Percentiles rank a stretch among this genome's conserved stretches.
phyloP scores from a whole-genome alignment of 805 yeast genomes.

The Ogataea saltuana region DNA sequence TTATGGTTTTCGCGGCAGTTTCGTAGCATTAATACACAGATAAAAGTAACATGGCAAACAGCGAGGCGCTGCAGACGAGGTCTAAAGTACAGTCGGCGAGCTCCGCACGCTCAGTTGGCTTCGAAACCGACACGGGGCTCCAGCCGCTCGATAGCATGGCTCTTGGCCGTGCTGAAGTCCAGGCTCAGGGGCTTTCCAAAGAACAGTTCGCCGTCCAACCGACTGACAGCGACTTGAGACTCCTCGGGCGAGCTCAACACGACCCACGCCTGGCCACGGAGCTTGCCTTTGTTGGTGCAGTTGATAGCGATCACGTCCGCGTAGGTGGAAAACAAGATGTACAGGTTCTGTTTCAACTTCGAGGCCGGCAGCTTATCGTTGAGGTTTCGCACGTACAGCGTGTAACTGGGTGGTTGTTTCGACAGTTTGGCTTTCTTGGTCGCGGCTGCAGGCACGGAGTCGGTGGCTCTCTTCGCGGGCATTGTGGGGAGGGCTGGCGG shows the following conservation, averaged over 20 bases:
- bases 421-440: constrained; percentile 7
- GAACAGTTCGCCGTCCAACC: constrained; percentile 47
- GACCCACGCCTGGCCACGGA: constrained; percentile 71
- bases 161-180: constrained; percentile 42
- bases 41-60: too few species aligned
- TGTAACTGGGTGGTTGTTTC: constrained; percentile 31
- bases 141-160: constrained; percentile 26
- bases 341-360: constrained; percentile 53
- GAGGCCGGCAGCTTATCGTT: constrained; percentile 53
- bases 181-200: constrained; percentile 54
- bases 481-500: too few species aligned
- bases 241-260: constrained; percentile 48
- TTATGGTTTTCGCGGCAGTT: too few species aligned
- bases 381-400: constrained; percentile 60
- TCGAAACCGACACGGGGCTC: too few species aligned
- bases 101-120: too few species aligned
- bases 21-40: too few species aligned
- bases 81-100: too few species aligned
- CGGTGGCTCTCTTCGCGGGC: constrained; percentile 9
- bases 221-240: constrained; percentile 51
- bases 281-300: constrained; percentile 42
- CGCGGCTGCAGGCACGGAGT: not conserved
- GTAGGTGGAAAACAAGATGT: constrained; percentile 57
- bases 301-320: constrained; percentile 63
- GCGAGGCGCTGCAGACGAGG: too few species aligned